Evolutionary conservation across 805 yeast species (phyloP), one percentile per base, ranked within the genome.

Genomic region (Kodamaea nitidulidarum): DNA sequence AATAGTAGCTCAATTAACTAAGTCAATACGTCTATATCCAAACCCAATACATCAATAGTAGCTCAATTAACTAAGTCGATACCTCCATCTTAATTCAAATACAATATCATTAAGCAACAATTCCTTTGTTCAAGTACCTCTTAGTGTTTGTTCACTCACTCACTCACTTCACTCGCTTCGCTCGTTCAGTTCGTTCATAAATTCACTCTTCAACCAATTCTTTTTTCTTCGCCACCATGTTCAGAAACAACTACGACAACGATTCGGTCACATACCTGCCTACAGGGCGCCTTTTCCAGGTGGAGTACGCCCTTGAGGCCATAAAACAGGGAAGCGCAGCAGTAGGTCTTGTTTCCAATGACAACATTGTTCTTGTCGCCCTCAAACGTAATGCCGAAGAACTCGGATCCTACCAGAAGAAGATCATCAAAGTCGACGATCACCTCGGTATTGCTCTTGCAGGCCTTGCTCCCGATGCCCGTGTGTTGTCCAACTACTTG

Each of bases 261-360:
- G 99, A 93, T 64, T 83, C 98, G 34, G 96, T 93, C 43, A 93
- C 99, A 10, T 93, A 87, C 68, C 91, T 98, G 24, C 96, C 96
- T 41, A 88, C 95, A 4, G 96, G 96, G 4, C 77, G 96, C 51
- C 77, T 88, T 43, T 88, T 88, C 67, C 96, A 87, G 65, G 85
- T 66, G 15, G 96, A 88, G 58, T 86, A 86, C 52, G 96, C 96
- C 2, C 69, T 87, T 38, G 96, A 88, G 54, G 98, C 98, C 9
- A 93, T 93, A 63, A 93, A 93, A 61, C 98, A 91, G 69, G 98
- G 98, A 27, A 82, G 95, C 48, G 98, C 97, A 3, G 91, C 97
- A 3, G 96, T 90, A 25, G 99, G 98, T 7, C 70, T 93, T 41
- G 82, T 87, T 30, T 88, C 96, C 29, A 78, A 82, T 51, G 80